Evolutionary conservation across 1,284 basidiomycete species (phyloP), one percentile per base, ranked within the genome.

Genomic region (Singerocomus rubriflavus): DNA sequence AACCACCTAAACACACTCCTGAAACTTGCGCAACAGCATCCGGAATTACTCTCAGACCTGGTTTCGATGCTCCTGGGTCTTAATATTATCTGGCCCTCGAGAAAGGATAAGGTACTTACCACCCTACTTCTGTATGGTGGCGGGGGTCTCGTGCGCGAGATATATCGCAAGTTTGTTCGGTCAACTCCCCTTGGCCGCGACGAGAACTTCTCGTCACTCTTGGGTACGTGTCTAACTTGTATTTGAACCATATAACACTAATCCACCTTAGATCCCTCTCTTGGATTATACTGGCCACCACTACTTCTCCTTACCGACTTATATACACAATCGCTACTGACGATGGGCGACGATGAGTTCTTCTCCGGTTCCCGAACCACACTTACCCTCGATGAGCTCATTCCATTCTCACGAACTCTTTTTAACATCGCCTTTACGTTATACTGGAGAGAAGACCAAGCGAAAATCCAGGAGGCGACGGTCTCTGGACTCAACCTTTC

Each of bases 281-380:
- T 78, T 48, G 74, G 71, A 2, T 38, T 65, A 0, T 70, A 74
- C 35, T 87, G 85, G 79, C 78, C 85, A 0, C 75, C 88, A 2
- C 71, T 99, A 2, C 71, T 98, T 3, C 79, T 98, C 44, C 79
- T 98, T 4, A 79, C 83, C 7, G 88, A 95, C 50, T 70, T 98
- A 16, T 96, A 98, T 67, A 82, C 84, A 2, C 88, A 96, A 56
- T 82, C 86, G 11, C 80, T 99, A 16, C 76, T 94, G 35, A 93
- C 94, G 0, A 90, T 99, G 75, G 92, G 92, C 3, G 97, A 99
- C 60, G 96, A 98, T 67, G 96, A 99, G 68, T 98, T 99, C 71
- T 95, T 95, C 65, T 67, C 68, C 2, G 52, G 52, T 41, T 62
- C 67, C 36, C 57, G 65, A 33, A 65, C 54, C 14, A 65, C 67